Evolutionary conservation across 2,329 filamentous ascomycete genomes (phyloP).

Genomic region (Xylariaceae sp.): DNA sequence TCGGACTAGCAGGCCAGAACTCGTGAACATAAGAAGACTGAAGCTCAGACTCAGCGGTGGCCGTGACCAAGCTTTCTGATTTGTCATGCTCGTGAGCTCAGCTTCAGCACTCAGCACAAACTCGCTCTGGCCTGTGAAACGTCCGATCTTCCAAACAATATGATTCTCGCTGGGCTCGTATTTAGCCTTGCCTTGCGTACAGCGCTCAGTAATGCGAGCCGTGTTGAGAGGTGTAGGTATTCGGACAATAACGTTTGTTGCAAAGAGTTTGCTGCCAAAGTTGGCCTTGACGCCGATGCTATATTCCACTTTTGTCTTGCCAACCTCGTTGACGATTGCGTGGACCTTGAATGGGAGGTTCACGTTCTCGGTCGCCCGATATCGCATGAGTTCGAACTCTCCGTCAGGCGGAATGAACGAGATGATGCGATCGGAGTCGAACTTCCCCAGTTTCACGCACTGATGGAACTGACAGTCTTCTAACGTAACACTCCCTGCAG

Average conservation of each 20-base stretch:
- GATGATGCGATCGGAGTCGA: conserved; percentile 94
- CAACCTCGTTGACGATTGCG: conserved; percentile 95
- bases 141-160: conserved; percentile 97
- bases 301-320: conserved; percentile 97
- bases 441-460: conserved; percentile 95
- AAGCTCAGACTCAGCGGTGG: conserved; percentile 91
- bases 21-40: conserved; percentile 96
- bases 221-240: conserved; percentile 97
- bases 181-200: conserved; percentile 94
- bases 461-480: conserved; percentile 99
- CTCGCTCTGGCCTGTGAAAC: conserved; percentile 98
- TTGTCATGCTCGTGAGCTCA: conserved; percentile 92
- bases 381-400: conserved; percentile 98
- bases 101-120: conserved; percentile 94
- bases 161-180: conserved; percentile 98
- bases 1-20: conserved; percentile 82
- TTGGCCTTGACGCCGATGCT: conserved; percentile 97
- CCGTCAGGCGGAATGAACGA: conserved; percentile 95
- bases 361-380: conserved; percentile 96
- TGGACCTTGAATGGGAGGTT: conserved; percentile 99
- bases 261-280: conserved; percentile 93
- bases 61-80: conserved; percentile 93
- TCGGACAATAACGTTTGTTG: conserved; percentile 90
- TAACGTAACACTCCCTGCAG: conserved; percentile 88
- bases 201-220: conserved; percentile 85